Base-by-base conservation (phyloP, 495 filamentous ascomycete genomes). In the Aspergillus carlsbadensis region DNA sequence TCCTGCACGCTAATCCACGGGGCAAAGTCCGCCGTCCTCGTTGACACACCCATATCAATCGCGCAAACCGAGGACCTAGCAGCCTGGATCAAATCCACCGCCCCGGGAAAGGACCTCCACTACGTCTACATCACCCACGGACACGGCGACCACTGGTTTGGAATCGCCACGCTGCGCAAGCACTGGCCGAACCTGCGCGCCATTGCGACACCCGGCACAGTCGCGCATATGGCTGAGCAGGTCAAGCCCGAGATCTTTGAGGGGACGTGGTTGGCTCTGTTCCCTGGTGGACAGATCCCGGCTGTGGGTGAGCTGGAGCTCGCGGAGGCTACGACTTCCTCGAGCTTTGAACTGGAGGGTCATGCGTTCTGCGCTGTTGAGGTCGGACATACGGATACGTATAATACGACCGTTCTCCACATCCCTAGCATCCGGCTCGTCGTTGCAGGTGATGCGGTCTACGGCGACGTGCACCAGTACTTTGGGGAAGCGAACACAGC, bases 121-220 rank as follows among this genome's bases (percentile, higher is more conserved):
- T 60, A 66, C 11, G 67, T 80, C 20, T 78, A 76, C 61, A 65
- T 78, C 44, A 76, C 75, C 10, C 75, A 79, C 51, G 74, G 71
- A n/a, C 75, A 78, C 52, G 75, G 72, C 8, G 74, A 80, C 60
- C 74, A 80, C 47, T 80, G 65, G 57, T 77, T 75, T 52, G 70
- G 70, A 10, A 24, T 68, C 1, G 45, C 65, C 0, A 20, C 58
- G 7, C 52, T 80, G 6, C 17, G 59, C 6, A 29, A 59, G 20
- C 58, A 60, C 0, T 80, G 72, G 41, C 74, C 73, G 1, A 52
- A 59, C 0, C 60, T 59, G 0, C 49, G 52, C 6, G 46, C 26
- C 5, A 35, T 75, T 3, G 70, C 74, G 10, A 78, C 73, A 1
- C 20, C 52, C 2, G 59, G 40, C 10, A 59, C 56, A 26, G 21